Evolutionary conservation across 75 land plant genomes (phyloP), one percentile per base, ranked within the genome.

Genomic region (Gnetum montanum): DNA sequence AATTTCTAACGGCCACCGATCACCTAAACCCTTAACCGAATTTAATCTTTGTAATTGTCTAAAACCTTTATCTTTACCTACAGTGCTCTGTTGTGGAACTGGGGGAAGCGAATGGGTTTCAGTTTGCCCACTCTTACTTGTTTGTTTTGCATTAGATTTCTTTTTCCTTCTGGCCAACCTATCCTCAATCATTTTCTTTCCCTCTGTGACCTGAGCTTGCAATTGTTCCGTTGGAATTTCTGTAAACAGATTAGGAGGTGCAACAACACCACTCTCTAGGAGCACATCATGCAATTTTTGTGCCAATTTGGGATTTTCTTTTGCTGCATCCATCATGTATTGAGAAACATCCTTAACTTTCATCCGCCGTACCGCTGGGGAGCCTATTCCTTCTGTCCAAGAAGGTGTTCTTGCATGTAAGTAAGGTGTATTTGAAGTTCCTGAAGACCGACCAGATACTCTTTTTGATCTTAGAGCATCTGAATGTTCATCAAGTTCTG

Each of bases 261-360:
- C 86, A 45, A 67, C 71, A 16, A 89, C 77, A 31, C 95, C 95
- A 73, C 90, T 89, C 65, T 89, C 95, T 34, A 81, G 62, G 10
- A 89, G 62, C 2, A 81, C 90, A 62, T 89, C 83, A 72, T 89
- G 86, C 41, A 89, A 81, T 49, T 85, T 89, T 51, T 89, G 83
- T 47, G 95, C 95, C 43, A 89, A 69, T 22, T 69, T 62, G 31
- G 95, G 95, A 61, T 89, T 81, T 55, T 85, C 95, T 49, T 89
- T 89, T 15, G 95, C 86, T 61, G 90, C 95, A 81, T 82, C 82
- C 65, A 85, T 85, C 95, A 89, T 81, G 71, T 78, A 81, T 57
- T 89, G 78, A 56, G 93, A 88, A 43, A 81, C 88, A 64, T 84
- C 89, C 44, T 84, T 84, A 19, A 78, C 86, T 75, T 88, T 88